Evolutionary conservation across 495 filamentous ascomycete genomes (phyloP), one percentile per base, ranked within the genome.

Genomic region (Symbiotaphrina buchneri): DNA sequence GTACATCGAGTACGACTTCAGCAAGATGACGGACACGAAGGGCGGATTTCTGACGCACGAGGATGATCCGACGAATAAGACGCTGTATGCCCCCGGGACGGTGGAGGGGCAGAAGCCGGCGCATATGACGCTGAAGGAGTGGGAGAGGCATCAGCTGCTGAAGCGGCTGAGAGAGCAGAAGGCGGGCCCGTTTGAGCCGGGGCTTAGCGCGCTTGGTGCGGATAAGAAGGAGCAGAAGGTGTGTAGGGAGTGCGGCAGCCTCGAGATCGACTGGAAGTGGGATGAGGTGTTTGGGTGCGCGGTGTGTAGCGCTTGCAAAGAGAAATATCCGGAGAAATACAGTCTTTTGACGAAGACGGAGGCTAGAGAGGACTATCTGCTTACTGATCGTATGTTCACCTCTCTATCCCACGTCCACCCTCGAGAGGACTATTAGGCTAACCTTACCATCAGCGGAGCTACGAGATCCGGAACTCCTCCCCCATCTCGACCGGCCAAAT

Each of bases 1-100:
- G 50, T 95, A 72, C 51, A 79, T 97, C 40, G 87, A 97, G 36
- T 94, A 93, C 49, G 90, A 97, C 54, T 83, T 97, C 40, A 79
- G 74, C 39, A 82, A 82, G 54, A 97, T 97, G 80, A 85, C 73
- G 10, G 87, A 97, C 47, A 94, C 87, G 5, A 93, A 93, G 42
- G 87, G 87, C 25, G 87, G 87, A 0, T 97, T 97, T 48, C 48
- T 97, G 37, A 75, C 71, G 16, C 58, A 62, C 0, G 75, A 83
- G 37, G 87, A 97, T 44, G 87, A 97, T 47, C 87, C 87, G 1
- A 68, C 69, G 47, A 92, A 90, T 43, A 76, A 71, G 34, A 73
- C 70, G 4, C 55, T 91, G 37, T 65, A 79, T 31, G 52, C 58
- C 0, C 52, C 49, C 1, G 51, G 63, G 35, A 54, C 46, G 3